Evolutionary conservation across 768 basidiomycete species (phyloP).

Genomic region (Mycena epipterygia): DNA sequence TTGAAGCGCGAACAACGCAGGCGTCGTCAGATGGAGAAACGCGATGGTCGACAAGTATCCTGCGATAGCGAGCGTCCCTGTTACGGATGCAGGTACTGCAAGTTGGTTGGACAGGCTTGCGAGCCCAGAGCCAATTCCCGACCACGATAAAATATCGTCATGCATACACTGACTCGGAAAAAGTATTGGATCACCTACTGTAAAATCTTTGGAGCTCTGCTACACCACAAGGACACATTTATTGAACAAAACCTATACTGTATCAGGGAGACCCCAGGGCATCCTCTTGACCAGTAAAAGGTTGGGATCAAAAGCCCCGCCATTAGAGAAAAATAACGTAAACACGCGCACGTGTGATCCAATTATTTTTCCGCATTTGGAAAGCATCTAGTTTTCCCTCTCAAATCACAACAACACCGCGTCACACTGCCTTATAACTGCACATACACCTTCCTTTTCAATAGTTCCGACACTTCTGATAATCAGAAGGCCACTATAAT

Average conservation of each 20-base stretch:
- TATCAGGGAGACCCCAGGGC: not conserved
- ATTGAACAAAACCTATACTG: not conserved
- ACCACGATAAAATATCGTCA: too few species aligned
- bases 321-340: not conserved
- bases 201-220: not conserved
- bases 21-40: too few species aligned
- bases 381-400: not conserved
- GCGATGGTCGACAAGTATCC: too few species aligned
- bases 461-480: slow-evolving; percentile 1
- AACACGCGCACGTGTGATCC: slow-evolving; percentile 9
- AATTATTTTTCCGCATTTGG: slow-evolving; percentile 15
- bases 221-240: not conserved
- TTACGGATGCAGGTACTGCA: too few species aligned
- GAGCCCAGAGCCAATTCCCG: too few species aligned
- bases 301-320: not conserved
- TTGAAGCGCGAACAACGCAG: too few species aligned
- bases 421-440: not conserved
- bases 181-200: slow-evolving; percentile 4
- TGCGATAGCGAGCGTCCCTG: too few species aligned
- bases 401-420: slow-evolving; percentile 1
- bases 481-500: slow-evolving; percentile 11
- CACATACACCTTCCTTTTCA: slow-evolving; percentile 6
- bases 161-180: slow-evolving; percentile 11
- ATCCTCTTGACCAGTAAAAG: not conserved
- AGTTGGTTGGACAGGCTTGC: too few species aligned